phyloP scores from a whole-genome alignment of 208 protist genomes.

The Crithidia expoeki region DNA sequence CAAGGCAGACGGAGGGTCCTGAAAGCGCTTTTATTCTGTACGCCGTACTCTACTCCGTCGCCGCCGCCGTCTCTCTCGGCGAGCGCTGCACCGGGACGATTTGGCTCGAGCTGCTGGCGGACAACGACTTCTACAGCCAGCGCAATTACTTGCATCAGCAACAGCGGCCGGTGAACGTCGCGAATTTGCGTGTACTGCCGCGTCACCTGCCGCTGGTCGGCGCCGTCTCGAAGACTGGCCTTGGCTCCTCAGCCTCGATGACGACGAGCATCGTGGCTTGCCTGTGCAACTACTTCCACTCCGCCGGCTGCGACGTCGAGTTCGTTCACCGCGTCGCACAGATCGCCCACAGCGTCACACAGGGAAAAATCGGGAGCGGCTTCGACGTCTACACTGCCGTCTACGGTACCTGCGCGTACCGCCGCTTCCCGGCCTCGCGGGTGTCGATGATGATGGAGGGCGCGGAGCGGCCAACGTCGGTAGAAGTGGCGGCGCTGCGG shows the following conservation, averaged over 20 bases:
- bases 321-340: conserved; percentile 93
- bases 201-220: conserved; percentile 73
- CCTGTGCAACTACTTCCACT: conserved; percentile 64
- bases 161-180: conserved; percentile 50
- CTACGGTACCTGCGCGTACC: conserved; percentile 94
- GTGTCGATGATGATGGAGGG: conserved; percentile 64
- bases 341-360: conserved; percentile 93
- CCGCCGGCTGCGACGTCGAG: conserved; percentile 36
- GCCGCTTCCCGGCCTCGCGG: conserved; percentile 73
- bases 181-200: conserved; percentile 67
- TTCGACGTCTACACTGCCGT: conserved; percentile 97
- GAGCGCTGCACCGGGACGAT: conserved; percentile 24
- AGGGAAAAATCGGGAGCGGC: conserved; percentile 96
- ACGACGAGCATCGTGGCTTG: conserved; percentile 91
- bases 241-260: conserved; percentile 94
- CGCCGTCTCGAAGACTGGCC: conserved; percentile 93
- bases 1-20: conserved; percentile 63
- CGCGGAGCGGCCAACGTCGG: conserved; percentile 38
- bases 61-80: conserved; percentile 39
- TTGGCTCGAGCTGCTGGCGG: conserved; percentile 76
- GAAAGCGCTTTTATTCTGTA: conserved; percentile 72
- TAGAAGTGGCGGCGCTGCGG: conserved; percentile 47
- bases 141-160: conserved; percentile 76
- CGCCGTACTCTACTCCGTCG: conserved; percentile 72
- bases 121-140: conserved; percentile 95